A percentile compares a stretch with the other conserved stretches of the same genome.
These are phyloP conservation scores for Ajuga chamaepitys DNA, from an alignment of 257 asterid species.

Conservation along the genomic window DNA sequence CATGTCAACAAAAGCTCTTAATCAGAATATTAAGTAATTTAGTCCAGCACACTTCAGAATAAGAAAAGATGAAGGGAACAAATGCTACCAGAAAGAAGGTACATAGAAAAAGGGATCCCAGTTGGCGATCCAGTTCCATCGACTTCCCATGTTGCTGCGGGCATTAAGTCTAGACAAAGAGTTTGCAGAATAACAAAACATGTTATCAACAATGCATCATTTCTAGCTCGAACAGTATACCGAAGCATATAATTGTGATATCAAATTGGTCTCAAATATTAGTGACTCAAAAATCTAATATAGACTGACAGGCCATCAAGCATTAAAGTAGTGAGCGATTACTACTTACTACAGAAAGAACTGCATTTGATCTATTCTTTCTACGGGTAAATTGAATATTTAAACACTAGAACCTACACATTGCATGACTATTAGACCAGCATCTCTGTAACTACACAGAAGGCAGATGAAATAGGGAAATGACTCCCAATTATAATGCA, in stretches of 20 bases:
- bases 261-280: neutral
- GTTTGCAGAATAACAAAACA: slow-evolving; percentile 8
- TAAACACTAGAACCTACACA: neutral
- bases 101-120: slow-evolving; percentile 74
- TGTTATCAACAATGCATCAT: neutral
- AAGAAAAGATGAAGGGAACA: neutral
- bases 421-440: neutral
- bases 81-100: slow-evolving; percentile 71
- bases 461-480: too few species aligned
- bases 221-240: slow-evolving; percentile 1
- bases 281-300: neutral
- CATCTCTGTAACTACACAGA: neutral
- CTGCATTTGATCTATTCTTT: neutral
- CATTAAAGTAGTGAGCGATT: neutral
- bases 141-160: slow-evolving; percentile 89
- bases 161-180: slow-evolving; percentile 45
- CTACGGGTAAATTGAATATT: too few species aligned
- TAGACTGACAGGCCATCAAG: neutral
- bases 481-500: neutral
- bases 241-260: neutral
- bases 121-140: slow-evolving; percentile 69
- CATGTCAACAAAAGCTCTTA: neutral
- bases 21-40: neutral
- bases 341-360: neutral
- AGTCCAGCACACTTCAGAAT: neutral